phyloP scores from a whole-genome alignment of 441 rosid species.

The Erodium trifolium region DNA sequence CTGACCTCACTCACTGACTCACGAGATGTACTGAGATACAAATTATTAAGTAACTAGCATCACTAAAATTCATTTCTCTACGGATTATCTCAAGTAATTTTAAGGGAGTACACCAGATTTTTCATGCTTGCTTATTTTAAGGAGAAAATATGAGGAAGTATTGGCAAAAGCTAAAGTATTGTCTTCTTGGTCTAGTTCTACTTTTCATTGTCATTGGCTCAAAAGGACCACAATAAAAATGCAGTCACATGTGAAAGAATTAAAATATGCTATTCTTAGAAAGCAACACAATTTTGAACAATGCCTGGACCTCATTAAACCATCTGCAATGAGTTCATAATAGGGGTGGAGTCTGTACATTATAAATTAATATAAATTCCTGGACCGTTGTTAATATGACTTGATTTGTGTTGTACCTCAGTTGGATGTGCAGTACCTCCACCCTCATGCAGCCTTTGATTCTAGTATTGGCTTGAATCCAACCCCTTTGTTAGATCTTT shows the following conservation, averaged over 20 bases:
- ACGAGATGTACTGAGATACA: background rate
- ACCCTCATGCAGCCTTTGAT: conserved; percentile 57
- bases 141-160: background rate
- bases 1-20: background rate
- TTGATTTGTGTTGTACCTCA: conserved; percentile 22
- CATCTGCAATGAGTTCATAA: background rate
- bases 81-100: background rate
- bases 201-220: background rate
- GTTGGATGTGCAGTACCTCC: conserved; percentile 71
- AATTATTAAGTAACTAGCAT: background rate
- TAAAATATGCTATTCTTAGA: background rate
- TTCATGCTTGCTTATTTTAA: background rate
- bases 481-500: conserved; percentile 61
- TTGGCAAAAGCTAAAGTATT: background rate
- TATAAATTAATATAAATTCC: background rate
- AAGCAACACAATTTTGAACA: background rate
- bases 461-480: conserved; percentile 76
- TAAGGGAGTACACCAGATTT: background rate
- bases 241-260: background rate
- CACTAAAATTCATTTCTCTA: background rate
- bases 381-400: conserved; percentile 8
- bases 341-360: background rate
- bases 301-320: background rate
- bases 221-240: background rate
- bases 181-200: background rate